Conservation (phyloP, 2,329 filamentous ascomycete genomes). For the Ceratocystis diversiconidia region DNA sequence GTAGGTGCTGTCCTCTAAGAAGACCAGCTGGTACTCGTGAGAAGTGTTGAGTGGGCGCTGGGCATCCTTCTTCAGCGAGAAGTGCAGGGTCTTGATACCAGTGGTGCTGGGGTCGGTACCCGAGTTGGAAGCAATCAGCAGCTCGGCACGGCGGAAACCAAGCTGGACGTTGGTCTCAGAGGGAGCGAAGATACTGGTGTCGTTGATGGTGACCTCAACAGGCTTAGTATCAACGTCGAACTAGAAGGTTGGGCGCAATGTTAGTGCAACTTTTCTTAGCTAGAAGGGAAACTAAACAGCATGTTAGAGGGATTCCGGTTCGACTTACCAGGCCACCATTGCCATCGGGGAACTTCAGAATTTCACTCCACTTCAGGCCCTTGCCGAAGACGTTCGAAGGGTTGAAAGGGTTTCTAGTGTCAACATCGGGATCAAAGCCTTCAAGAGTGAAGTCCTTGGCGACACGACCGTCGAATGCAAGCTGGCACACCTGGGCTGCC, state of each 20-base stretch:
- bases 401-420: slow-evolving; percentile 33
- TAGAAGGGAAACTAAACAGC: neutral
- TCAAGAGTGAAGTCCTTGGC: slow-evolving; percentile 27
- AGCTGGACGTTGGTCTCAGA: slow-evolving; percentile 35
- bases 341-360: slow-evolving; percentile 33
- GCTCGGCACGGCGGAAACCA: slow-evolving; percentile 47
- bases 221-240: slow-evolving; percentile 34
- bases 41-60: slow-evolving; percentile 40
- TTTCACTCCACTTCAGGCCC: slow-evolving; percentile 35
- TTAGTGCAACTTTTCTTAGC: neutral
- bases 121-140: slow-evolving; percentile 36
- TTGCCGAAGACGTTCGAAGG: slow-evolving; percentile 39
- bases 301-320: neutral
- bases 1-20: slow-evolving; percentile 34
- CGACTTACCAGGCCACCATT: slow-evolving; percentile 28
- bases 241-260: slow-evolving; percentile 13
- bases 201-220: slow-evolving; percentile 41
- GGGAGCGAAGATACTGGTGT: slow-evolving; percentile 45
- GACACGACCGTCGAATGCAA: slow-evolving; percentile 33
- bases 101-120: slow-evolving; percentile 37
- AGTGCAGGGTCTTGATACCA: slow-evolving; percentile 48
- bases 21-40: slow-evolving; percentile 46
- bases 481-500: slow-evolving; percentile 18
- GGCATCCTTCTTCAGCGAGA: slow-evolving; percentile 40
- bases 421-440: slow-evolving; percentile 30